phyloP scores from a whole-genome alignment of 768 basidiomycete genomes.

The Lactarius hatsudake region DNA sequence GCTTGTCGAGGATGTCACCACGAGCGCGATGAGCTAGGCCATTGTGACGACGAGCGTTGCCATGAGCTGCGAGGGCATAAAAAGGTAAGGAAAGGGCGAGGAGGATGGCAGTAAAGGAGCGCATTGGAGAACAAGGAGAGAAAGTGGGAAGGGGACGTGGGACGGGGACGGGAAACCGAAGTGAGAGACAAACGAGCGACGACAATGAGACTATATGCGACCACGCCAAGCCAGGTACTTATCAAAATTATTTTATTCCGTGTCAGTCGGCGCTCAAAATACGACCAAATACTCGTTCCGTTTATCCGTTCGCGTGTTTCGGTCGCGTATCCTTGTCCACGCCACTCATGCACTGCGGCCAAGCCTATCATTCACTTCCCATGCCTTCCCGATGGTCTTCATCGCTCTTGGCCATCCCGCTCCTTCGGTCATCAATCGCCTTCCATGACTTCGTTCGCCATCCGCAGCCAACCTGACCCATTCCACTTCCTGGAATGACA shows the following conservation, averaged over 20 bases:
- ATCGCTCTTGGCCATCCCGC: slow-evolving; percentile 23
- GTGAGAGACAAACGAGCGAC: neutral
- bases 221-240: too few relatives aligned
- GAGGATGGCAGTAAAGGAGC: slow-evolving; percentile 17
- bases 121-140: slow-evolving; percentile 13
- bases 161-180: neutral
- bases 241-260: too few relatives aligned
- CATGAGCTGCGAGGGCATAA: slow-evolving; percentile 10
- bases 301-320: neutral
- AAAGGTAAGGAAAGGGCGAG: slow-evolving; percentile 21
- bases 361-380: neutral
- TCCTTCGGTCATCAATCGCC: neutral
- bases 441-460: slow-evolving; percentile 17
- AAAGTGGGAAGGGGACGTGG: neutral
- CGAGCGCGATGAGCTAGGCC: slow-evolving; percentile 14
- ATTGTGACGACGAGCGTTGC: slow-evolving; percentile 14
- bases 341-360: slow-evolving; percentile 3
- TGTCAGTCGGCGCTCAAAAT: neutral
- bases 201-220: too few relatives aligned
- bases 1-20: slow-evolving; percentile 12
- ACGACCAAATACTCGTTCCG: neutral
- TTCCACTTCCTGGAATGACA: slow-evolving; percentile 24
- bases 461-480: slow-evolving; percentile 23
- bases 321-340: slow-evolving; percentile 2
- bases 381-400: slow-evolving; percentile 15